phyloP scores from a whole-genome alignment of 495 filamentous ascomycete species.

The Aspergillus nidulans region DNA sequence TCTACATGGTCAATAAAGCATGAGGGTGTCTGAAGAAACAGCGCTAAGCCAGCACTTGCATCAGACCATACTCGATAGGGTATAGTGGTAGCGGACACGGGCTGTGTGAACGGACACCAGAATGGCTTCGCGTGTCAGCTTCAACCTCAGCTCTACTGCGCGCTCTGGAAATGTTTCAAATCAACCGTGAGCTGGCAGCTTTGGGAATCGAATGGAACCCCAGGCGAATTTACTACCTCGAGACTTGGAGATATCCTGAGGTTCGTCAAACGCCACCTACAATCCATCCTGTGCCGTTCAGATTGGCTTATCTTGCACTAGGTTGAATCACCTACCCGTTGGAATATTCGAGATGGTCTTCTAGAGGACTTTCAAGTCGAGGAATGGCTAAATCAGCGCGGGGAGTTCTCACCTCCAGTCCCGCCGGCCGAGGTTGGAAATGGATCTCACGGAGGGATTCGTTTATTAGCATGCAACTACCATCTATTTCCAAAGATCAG shows the following conservation, averaged over 20 bases:
- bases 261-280: not conserved
- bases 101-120: not conserved
- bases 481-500: not conserved
- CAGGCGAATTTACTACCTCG: not conserved
- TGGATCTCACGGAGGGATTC: not conserved
- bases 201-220: not conserved
- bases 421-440: not conserved
- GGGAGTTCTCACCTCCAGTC: not conserved
- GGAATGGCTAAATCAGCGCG: not conserved
- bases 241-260: not conserved
- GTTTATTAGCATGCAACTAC: constrained; percentile 3
- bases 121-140: too few relatives aligned
- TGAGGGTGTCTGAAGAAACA: not conserved
- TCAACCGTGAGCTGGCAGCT: not conserved
- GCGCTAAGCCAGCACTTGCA: not conserved
- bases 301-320: not conserved
- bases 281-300: not conserved
- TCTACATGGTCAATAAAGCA: too few relatives aligned
- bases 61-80: not conserved
- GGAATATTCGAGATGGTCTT: not conserved
- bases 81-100: not conserved
- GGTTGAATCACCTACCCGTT: not conserved
- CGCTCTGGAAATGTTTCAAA: not conserved
- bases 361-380: not conserved
- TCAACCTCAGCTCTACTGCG: not conserved